phyloP scores from a whole-genome alignment of 2,329 filamentous ascomycete genomes.

The Fusarium torulosum region DNA sequence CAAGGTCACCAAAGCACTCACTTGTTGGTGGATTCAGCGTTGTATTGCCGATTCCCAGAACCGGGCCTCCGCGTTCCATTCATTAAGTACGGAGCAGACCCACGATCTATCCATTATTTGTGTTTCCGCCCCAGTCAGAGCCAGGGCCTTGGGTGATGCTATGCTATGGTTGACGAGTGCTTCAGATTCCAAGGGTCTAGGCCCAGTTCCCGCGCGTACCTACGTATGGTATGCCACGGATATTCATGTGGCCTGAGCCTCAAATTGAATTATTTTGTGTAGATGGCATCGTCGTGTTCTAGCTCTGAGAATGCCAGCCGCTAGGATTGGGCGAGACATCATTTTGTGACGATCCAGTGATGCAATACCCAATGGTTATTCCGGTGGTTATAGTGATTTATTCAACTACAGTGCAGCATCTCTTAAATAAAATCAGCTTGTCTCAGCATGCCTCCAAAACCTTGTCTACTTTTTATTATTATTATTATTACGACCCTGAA shows the following conservation, averaged over 20 bases:
- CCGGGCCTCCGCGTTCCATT: slow-evolving; percentile 15
- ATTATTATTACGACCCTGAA: slow-evolving; percentile 8
- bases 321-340: neutral
- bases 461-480: slow-evolving; percentile 12
- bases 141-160: slow-evolving; percentile 20
- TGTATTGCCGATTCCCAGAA: slow-evolving; percentile 24
- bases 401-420: neutral
- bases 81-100: neutral
- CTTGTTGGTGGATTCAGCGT: slow-evolving; percentile 6
- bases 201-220: slow-evolving; percentile 17
- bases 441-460: neutral
- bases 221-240: slow-evolving; percentile 9
- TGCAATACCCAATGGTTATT: neutral
- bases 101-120: slow-evolving; percentile 11
- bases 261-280: neutral
- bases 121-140: slow-evolving; percentile 15
- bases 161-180: slow-evolving; percentile 20
- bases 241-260: neutral
- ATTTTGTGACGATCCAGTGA: neutral
- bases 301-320: neutral
- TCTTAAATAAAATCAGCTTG: neutral
- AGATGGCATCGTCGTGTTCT: slow-evolving; percentile 1
- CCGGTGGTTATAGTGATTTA: neutral
- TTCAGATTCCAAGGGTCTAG: slow-evolving; percentile 38
- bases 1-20: neutral